phyloP scores from a whole-genome alignment of 352 stramenopile genomes.

The Phytophthora sp. region DNA sequence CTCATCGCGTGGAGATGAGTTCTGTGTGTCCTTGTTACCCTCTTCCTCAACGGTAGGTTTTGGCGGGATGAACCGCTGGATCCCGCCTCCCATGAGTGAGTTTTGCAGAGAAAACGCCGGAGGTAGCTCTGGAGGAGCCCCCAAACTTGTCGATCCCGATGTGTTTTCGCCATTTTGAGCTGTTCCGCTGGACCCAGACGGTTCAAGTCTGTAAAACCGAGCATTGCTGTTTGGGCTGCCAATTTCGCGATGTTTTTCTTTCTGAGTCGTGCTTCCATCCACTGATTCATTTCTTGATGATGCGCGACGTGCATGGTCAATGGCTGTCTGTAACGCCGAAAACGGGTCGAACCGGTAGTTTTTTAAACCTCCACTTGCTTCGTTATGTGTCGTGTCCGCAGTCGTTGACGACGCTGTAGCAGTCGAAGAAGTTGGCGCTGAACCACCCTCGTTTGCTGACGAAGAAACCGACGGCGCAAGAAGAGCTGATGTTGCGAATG shows the following conservation, averaged over 20 bases:
- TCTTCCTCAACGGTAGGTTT: not conserved
- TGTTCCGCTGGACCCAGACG: slow-evolving; percentile 2
- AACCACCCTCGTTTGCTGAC: not conserved
- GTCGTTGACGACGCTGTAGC: slow-evolving; percentile 1
- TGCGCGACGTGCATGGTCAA: slow-evolving; percentile 46
- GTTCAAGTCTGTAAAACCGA: slow-evolving; percentile 22
- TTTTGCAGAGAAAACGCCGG: slow-evolving; percentile 64
- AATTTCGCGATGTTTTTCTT: slow-evolving; percentile 11
- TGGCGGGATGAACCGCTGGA: slow-evolving; percentile 43
- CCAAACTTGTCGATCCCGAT: slow-evolving; percentile 21
- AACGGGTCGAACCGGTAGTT: slow-evolving; percentile 68
- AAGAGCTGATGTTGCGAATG: slow-evolving; percentile 7
- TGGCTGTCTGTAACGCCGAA: slow-evolving; percentile 62
- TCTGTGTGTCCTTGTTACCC: not conserved
- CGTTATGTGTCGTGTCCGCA: slow-evolving; percentile 5
- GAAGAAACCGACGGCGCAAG: not conserved
- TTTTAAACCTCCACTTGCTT: slow-evolving; percentile 2
- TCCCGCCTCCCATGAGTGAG: slow-evolving; percentile 76
- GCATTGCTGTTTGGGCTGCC: slow-evolving; percentile 20
- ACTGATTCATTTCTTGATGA: slow-evolving; percentile 12
- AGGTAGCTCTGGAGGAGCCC: slow-evolving; percentile 43
- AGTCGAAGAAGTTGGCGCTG: not conserved
- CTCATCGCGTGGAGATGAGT: not conserved
- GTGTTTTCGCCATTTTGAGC: not conserved
- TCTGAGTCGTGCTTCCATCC: not conserved